Evolutionary conservation across 2,329 filamentous ascomycete species (phyloP).

Genomic region (Fusarium tjaetaba): DNA sequence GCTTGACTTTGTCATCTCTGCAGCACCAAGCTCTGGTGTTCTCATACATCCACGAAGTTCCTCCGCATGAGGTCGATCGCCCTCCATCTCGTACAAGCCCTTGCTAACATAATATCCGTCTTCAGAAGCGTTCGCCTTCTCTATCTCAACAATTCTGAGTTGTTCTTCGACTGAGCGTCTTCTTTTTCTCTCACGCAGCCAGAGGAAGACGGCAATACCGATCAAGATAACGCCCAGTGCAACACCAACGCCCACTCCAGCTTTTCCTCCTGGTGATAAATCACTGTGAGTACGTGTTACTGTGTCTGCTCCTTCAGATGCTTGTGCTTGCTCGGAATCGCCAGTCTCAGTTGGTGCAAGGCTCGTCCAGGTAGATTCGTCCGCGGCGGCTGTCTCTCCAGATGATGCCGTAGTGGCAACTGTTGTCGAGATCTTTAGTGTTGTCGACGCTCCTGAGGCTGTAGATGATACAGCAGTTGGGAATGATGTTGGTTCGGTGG

Average conservation of each 20-base stretch:
- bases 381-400: neutral
- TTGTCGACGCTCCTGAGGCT: neutral
- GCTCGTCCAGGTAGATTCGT: neutral
- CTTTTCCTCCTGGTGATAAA: conserved; percentile 30
- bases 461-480: conserved; percentile 8
- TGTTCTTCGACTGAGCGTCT: conserved; percentile 23
- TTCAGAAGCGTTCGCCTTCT: neutral
- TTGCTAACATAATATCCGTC: neutral
- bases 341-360: neutral
- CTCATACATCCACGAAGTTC: conserved; percentile 36
- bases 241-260: conserved; percentile 34
- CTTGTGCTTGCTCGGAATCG: conserved; percentile 2
- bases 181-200: conserved; percentile 37
- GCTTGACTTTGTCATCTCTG: neutral
- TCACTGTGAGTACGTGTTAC: neutral
- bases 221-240: conserved; percentile 27
- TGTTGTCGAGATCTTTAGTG: neutral
- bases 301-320: neutral
- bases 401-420: neutral
- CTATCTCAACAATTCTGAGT: conserved; percentile 8
- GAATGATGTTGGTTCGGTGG: conserved; percentile 31
- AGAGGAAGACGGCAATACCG: conserved; percentile 26
- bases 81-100: conserved; percentile 38
- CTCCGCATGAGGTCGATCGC: conserved; percentile 28
- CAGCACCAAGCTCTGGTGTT: conserved; percentile 31